These are phyloP conservation scores for Oryza brachyantha DNA, from an alignment of 176 grass and related monocot genomes.

Conservation along the genomic window DNA sequence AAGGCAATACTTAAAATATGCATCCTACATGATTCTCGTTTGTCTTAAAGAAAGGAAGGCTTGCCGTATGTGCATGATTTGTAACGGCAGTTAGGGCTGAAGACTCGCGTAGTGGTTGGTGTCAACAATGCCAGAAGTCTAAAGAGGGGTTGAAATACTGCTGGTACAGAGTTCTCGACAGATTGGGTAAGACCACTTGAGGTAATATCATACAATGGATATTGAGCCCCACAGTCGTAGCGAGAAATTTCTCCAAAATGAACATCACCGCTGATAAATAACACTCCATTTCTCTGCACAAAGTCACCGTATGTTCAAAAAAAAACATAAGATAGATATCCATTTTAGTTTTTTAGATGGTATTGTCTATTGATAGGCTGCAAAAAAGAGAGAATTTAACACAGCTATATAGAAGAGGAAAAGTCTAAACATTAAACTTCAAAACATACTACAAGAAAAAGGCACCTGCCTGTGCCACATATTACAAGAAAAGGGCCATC, in stretches of 20 bases:
- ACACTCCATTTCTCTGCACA: slow-evolving; percentile 77
- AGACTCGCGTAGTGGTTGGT: slow-evolving; percentile 76
- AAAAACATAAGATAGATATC: not conserved
- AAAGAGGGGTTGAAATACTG: slow-evolving; percentile 46
- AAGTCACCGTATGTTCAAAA: not conserved
- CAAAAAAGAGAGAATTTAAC: not conserved
- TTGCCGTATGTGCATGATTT: slow-evolving; percentile 88
- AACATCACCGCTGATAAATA: slow-evolving; percentile 93
- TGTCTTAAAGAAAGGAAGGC: slow-evolving; percentile 17
- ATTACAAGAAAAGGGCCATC: not conserved
- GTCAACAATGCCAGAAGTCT: slow-evolving; percentile 57
- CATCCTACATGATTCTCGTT: too few relatives aligned
- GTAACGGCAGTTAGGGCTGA: slow-evolving; percentile 45
- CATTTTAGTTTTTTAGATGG: slow-evolving; percentile 29
- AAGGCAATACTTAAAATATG: not conserved
- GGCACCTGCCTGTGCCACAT: not conserved
- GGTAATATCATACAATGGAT: slow-evolving; percentile 88
- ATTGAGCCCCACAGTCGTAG: slow-evolving; percentile 69
- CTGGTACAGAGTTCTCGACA: slow-evolving; percentile 55
- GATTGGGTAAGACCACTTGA: slow-evolving; percentile 93
- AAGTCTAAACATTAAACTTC: not conserved
- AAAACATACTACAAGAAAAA: not conserved
- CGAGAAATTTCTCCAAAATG: slow-evolving; percentile 95
- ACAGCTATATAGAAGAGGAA: not conserved
- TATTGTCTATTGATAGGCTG: not conserved